A percentile compares a stretch with the other conserved stretches of the same genome.
phyloP scores from a whole-genome alignment of 2,329 filamentous ascomycete species.

The Xylariaceae sp. region DNA sequence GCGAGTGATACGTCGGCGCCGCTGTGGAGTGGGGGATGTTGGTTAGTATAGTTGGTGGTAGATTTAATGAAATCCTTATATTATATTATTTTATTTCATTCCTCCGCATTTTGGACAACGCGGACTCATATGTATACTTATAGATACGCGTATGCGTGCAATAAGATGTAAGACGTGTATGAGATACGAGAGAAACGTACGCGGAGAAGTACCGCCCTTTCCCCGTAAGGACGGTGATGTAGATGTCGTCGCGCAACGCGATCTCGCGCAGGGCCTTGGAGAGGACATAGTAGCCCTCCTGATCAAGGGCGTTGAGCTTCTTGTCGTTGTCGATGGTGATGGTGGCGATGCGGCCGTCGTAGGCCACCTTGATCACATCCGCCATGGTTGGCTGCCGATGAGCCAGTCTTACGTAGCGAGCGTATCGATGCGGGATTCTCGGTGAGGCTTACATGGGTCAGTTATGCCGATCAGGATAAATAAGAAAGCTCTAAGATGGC shows the following conservation, averaged over 20 bases:
- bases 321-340: conserved; percentile 83
- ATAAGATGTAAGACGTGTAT: neutral
- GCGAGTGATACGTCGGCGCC: conserved; percentile 75
- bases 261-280: conserved; percentile 75
- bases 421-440: no score
- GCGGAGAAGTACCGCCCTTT: conserved; percentile 88
- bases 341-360: conserved; percentile 72
- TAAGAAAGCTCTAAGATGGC: neutral
- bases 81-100: no score
- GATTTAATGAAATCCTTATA: neutral
- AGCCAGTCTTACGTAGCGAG: neutral
- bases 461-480: neutral
- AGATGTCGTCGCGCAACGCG: conserved; percentile 76
- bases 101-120: no score
- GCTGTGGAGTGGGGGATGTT: conserved; percentile 45
- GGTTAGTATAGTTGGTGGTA: neutral
- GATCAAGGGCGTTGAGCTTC: conserved; percentile 84
- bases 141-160: neutral
- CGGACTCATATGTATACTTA: neutral
- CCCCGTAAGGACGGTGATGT: conserved; percentile 81
- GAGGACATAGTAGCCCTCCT: conserved; percentile 76
- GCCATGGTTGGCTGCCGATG: conserved; percentile 35
- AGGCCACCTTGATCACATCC: conserved; percentile 57
- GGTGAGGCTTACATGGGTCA: neutral
- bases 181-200: conserved; percentile 52